Evolutionary conservation across 257 asterid genomes (phyloP), one percentile per base, ranked within the genome.

Genomic region (Solanum appendiculatum): DNA sequence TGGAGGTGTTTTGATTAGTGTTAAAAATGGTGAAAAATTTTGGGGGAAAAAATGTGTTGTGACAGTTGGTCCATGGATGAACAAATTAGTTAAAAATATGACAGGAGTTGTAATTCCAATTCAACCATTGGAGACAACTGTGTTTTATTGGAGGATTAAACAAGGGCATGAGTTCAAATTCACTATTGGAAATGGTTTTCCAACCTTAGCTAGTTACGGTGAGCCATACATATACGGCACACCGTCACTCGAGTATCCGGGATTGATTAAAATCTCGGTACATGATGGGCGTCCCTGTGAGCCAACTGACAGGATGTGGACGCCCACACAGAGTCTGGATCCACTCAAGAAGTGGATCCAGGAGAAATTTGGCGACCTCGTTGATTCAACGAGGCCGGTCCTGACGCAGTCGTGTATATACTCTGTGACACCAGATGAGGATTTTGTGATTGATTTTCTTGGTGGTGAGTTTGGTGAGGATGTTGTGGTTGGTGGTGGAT

Each of bases 351-450:
- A 31, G 58, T 97, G 99, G 99, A 90, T 94, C 0, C 86, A 75
- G 42, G 93, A 88, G 9, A 75, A 88, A 34, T 95, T 97, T 7
- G 94, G 94, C 56, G 97, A 87, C 0, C 3, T 88, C 4, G 90
- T 97, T 6, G 98, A 94, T 20, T 88, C 54, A 1, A 87, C 44
- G 21, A 89, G 87, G 86, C 96, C 98, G 1, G 93, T 94, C 25
- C 5, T 92, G 89, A 86, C 86, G 27, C 99, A 97, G 42, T 94
- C 98, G 29, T 97, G 99, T 90, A 89, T 97, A 97, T 97, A 97
- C 83, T 97, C 99, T 1, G 93, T 97, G 97, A 96, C 98, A 72
- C 96, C 98, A 14, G 99, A 97, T 66, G 98, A 93, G 90, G 99
- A 97, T 58, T 96, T 82, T 78, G 95, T 95, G 78, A 92, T 97